Conservation (phyloP, 768 basidiomycete species). For the Tubosaeta sp. region DNA sequence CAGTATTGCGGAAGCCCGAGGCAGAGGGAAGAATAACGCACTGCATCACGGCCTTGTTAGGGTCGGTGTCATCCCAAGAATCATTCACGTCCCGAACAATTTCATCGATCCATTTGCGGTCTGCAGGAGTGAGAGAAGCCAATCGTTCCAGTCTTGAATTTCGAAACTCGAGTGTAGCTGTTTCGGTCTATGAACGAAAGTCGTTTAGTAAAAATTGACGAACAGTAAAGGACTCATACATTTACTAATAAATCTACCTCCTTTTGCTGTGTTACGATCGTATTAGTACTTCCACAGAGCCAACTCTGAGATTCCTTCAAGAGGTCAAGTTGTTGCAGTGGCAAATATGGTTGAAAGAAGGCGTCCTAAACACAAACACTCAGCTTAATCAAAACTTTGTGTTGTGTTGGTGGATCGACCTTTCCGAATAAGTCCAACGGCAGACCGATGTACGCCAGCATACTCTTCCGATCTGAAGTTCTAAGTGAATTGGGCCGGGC, state of each 20-base stretch:
- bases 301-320: slow-evolving; percentile 75
- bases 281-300: slow-evolving; percentile 94
- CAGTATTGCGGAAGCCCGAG: not conserved
- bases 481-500: slow-evolving; percentile 72
- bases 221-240: slow-evolving; percentile 34
- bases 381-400: not conserved
- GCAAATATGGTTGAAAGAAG: slow-evolving; percentile 97
- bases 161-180: slow-evolving; percentile 79
- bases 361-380: slow-evolving; percentile 52
- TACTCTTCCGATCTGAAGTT: slow-evolving; percentile 86
- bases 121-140: slow-evolving; percentile 81
- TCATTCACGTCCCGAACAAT: slow-evolving; percentile 84
- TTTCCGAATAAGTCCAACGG: slow-evolving; percentile 92
- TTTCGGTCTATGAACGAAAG: slow-evolving; percentile 64
- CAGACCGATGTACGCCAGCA: slow-evolving; percentile 90
- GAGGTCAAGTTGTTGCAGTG: slow-evolving; percentile 91
- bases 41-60: slow-evolving; percentile 59
- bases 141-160: slow-evolving; percentile 76
- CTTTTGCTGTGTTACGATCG: slow-evolving; percentile 89
- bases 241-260: slow-evolving; percentile 91
- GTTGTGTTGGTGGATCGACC: slow-evolving; percentile 35
- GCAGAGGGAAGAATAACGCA: slow-evolving; percentile 34
- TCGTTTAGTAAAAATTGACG: not conserved
- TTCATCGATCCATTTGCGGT: slow-evolving; percentile 98
- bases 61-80: slow-evolving; percentile 66